Evolutionary conservation across 75 land plant species (phyloP).

Genomic region (Pseudotsuga menziesii): DNA sequence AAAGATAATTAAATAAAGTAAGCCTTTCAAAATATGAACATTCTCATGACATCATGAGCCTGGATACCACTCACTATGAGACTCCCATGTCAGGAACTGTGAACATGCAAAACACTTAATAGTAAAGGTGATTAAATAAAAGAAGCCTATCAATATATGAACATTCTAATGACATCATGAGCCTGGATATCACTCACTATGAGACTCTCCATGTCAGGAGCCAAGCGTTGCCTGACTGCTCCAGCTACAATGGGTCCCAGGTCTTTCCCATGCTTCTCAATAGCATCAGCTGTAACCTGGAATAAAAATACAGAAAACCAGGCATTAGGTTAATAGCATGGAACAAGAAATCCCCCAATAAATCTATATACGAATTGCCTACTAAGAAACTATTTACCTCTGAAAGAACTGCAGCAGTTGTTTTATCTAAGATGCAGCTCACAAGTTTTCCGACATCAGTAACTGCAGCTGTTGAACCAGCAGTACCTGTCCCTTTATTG

Average conservation of each 20-base stretch:
- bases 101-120: neutral
- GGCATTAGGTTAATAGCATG: neutral
- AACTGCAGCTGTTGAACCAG: conserved; percentile 5
- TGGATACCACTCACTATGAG: conserved; percentile 26
- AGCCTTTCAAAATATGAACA: neutral
- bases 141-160: neutral
- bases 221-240: conserved; percentile 26
- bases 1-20: neutral
- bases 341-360: neutral
- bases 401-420: conserved; percentile 30
- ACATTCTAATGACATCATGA: neutral
- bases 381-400: conserved; percentile 24
- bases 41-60: neutral
- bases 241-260: conserved; percentile 31
- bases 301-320: neutral
- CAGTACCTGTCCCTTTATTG: neutral
- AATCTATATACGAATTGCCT: neutral
- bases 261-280: conserved; percentile 23
- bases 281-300: conserved; percentile 33
- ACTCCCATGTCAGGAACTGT: conserved; percentile 30
- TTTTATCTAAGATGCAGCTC: conserved; percentile 43
- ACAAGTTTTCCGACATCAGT: conserved; percentile 38
- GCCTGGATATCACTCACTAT: conserved; percentile 26
- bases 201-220: conserved; percentile 35
- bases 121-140: neutral